Base-by-base conservation (phyloP, 2,329 filamentous ascomycete species). In the Thermoascus crustaceus region DNA sequence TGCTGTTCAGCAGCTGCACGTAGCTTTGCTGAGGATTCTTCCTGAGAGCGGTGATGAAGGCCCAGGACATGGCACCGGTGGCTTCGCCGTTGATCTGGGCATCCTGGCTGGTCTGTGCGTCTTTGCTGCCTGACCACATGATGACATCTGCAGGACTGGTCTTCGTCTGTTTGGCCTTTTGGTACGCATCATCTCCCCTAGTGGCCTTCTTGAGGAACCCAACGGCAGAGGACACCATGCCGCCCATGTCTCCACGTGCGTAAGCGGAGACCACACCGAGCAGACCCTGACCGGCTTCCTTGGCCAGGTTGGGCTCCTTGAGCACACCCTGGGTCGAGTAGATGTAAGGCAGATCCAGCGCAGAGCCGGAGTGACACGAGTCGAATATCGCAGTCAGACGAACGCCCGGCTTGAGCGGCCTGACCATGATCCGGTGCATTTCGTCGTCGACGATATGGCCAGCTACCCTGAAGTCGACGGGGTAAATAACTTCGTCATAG, bases 61-160 rank as follows among this genome's bases (percentile, higher is more conserved):
- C 91, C 78, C 84, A 95, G 3, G 87, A 94, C 91, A 98, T 96
- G 61, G 91, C 91, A 37, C 91, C 91, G 0, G 91, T 98, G 21
- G 91, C 89, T 65, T 95, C 75, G 38, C 85, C 79, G 27, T 74
- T 77, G 47, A 96, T 95, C 18, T 79, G 84, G 8, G 91, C 88
- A 60, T 98, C 91, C 64, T 86, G 84, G 40, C 87, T 94, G 50
- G 91, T 98, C 65, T 96, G 91, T 42, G 81, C 78, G 57, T 98
- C 91, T 64, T 94, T 95, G 67, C 85, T 93, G 38, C 91, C 91
- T 42, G 85, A 94, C 83, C 88, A 94, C 85, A 95, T 94, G 57
- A 98, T 78, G 20, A 98, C 91, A 62, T 98, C 91, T 25, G 91
- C 91, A 1, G 88, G 82, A 36, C 83, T 91, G 10, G 91, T 96